Evolutionary conservation across 73 alveolate species (phyloP), one percentile per base, ranked within the genome.

Genomic region (Effrenium voratum): DNA sequence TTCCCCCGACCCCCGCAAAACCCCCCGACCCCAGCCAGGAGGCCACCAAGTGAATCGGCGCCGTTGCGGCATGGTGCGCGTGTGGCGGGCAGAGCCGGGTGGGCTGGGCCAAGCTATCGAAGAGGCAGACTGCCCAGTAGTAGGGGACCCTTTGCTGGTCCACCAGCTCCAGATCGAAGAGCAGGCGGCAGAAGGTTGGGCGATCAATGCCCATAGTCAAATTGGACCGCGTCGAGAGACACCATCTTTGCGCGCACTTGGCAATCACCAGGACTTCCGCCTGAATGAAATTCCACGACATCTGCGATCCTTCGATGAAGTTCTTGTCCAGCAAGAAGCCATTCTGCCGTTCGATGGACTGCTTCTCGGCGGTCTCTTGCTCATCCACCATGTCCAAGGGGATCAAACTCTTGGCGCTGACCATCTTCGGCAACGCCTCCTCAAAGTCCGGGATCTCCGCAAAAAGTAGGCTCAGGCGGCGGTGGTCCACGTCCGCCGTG

Each of bases 131-230:
- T n/a, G 95, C 95, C 95, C 95, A 87, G 41, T 63, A 87, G 50
- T 87, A 87, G 3, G 95, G 95, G 16, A 87, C 95, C 36, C 38
- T 26, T 19, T 36, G 49, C 72, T 87, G 83, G 4, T 76, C 95
- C 63, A 87, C 84, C 55, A 87, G 47, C 38, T 87, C 85, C 83
- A 87, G 5, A 13, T 87, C 95, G 3, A 87, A 36, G 60, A 87
- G 68, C 85, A 87, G 5, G 47, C 95, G 95, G 72, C 95, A 87
- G 57, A 87, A 87, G 34, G 95, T 87, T 10, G 95, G 95, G 52
- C 95, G 83, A 49, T 87, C 95, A 70, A 87, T 87, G 72, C 95
- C 95, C 47, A 87, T 73, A 40, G 76, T 38, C 44, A n/a, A 41
- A 45, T 50, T 36, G 63, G 84, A 49, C 2, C 85, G 85, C 2